A percentile compares a stretch with the other conserved stretches of the same genome.
Evolutionary conservation across 129 eudicot genomes (phyloP).

Genomic region (Tagetes patula): DNA sequence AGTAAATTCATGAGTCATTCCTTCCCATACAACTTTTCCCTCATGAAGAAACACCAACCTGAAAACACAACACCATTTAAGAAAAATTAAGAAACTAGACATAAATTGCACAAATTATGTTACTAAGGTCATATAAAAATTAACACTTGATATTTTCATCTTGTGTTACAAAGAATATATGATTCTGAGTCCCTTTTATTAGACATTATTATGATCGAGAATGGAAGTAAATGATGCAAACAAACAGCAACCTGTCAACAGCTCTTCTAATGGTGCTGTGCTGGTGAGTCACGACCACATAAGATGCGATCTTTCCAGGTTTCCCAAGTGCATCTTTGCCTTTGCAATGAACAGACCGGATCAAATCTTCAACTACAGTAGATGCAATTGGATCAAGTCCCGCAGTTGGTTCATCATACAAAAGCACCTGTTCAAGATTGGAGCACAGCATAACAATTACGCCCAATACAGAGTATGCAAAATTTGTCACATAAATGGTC

Average conservation of each 20-base stretch:
- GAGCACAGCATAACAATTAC: conserved; percentile 2
- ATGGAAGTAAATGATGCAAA: neutral
- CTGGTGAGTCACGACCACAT: conserved; percentile 94
- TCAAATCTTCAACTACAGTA: conserved; percentile 95
- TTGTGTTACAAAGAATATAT: neutral
- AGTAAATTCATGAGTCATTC: conserved; percentile 90
- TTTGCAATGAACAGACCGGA: conserved; percentile 86
- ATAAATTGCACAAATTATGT: neutral
- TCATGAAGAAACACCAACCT: conserved; percentile 89
- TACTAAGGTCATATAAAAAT: neutral
- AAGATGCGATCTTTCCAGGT: conserved; percentile 89
- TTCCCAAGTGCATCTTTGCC: conserved; percentile 75
- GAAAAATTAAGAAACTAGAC: neutral
- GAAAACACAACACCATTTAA: conserved; percentile 10
- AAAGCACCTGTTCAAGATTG: conserved; percentile 62
- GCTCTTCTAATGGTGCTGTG: conserved; percentile 96
- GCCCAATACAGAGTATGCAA: neutral
- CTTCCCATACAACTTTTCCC: conserved; percentile 95
- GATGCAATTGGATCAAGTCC: conserved; percentile 99
- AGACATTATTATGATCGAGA: neutral
- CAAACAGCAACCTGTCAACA: conserved; percentile 71
- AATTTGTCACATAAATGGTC: neutral
- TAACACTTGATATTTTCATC: neutral
- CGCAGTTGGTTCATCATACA: conserved; percentile 97
- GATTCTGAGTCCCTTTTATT: conserved; percentile 7